Evolutionary conservation across 2,329 filamentous ascomycete genomes (phyloP).

Genomic region (Alternaria ethzedia): DNA sequence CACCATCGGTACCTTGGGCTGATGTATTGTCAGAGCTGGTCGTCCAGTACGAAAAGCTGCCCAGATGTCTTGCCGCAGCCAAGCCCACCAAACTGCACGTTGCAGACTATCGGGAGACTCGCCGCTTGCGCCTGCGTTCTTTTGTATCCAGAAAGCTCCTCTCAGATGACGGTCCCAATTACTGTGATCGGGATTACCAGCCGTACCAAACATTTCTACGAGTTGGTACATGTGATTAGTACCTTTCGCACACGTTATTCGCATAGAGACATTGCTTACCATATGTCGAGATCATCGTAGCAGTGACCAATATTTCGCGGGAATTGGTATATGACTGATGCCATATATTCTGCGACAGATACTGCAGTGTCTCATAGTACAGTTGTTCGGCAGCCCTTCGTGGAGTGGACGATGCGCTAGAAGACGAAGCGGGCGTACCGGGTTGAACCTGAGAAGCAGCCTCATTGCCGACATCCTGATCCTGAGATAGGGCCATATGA

Average conservation of each 20-base stretch:
- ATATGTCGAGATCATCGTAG: slow-evolving; percentile 66
- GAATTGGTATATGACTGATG: slow-evolving; percentile 64
- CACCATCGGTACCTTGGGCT: slow-evolving; percentile 56
- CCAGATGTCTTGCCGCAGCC: slow-evolving; percentile 70
- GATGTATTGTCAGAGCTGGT: slow-evolving; percentile 64
- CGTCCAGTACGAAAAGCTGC: slow-evolving; percentile 66
- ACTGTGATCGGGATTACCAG: slow-evolving; percentile 48
- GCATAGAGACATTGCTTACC: neutral
- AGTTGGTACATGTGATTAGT: neutral
- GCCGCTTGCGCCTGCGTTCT: slow-evolving; percentile 65
- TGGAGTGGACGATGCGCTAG: slow-evolving; percentile 26
- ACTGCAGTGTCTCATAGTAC: slow-evolving; percentile 68
- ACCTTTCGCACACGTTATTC: neutral
- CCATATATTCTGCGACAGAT: slow-evolving; percentile 64
- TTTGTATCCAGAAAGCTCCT: slow-evolving; percentile 70
- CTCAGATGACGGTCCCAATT: slow-evolving; percentile 69
- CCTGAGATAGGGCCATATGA: slow-evolving; percentile 54
- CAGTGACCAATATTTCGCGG: slow-evolving; percentile 64
- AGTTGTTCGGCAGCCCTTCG: slow-evolving; percentile 56
- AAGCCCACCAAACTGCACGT: slow-evolving; percentile 69
- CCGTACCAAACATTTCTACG: slow-evolving; percentile 66
- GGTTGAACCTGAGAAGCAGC: slow-evolving; percentile 35
- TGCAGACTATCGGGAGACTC: slow-evolving; percentile 61
- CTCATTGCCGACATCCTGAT: slow-evolving; percentile 21
- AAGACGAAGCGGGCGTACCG: slow-evolving; percentile 20